Evolutionary conservation across 1,284 basidiomycete genomes (phyloP).

Genomic region (Afroboletus lepidellus): DNA sequence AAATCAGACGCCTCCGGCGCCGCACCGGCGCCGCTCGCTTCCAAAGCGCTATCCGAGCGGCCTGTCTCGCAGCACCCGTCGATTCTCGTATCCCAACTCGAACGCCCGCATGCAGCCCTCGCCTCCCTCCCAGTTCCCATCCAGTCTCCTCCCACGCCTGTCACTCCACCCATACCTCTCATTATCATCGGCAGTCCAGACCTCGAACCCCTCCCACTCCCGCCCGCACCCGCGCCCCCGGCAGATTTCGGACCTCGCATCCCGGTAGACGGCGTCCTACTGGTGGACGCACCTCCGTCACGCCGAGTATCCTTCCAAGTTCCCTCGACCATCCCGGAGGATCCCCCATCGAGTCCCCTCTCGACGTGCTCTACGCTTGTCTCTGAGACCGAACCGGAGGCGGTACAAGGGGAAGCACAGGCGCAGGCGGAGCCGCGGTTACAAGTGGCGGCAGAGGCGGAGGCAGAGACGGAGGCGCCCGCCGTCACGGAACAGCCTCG

Average conservation of each 20-base stretch:
- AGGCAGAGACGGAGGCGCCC: background rate
- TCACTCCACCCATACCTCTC: background rate
- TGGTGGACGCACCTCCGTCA: background rate
- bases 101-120: background rate
- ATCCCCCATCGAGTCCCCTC: background rate
- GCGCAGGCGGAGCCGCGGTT: too few relatives aligned
- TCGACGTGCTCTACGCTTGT: slow-evolving; percentile 20
- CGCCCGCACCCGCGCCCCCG: background rate
- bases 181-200: slow-evolving; percentile 9
- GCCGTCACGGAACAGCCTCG: background rate
- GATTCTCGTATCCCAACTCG: background rate
- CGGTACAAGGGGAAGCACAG: too few relatives aligned
- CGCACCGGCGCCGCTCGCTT: background rate
- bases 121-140: background rate
- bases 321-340: background rate
- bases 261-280: background rate
- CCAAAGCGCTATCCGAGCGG: background rate
- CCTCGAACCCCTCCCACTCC: background rate
- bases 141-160: background rate
- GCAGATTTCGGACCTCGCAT: background rate
- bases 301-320: slow-evolving; percentile 13
- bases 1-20: background rate
- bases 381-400: background rate
- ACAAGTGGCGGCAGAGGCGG: background rate
- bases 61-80: background rate